phyloP scores from a whole-genome alignment of 2,329 filamentous ascomycete species.

The Verticillium nubilum region DNA sequence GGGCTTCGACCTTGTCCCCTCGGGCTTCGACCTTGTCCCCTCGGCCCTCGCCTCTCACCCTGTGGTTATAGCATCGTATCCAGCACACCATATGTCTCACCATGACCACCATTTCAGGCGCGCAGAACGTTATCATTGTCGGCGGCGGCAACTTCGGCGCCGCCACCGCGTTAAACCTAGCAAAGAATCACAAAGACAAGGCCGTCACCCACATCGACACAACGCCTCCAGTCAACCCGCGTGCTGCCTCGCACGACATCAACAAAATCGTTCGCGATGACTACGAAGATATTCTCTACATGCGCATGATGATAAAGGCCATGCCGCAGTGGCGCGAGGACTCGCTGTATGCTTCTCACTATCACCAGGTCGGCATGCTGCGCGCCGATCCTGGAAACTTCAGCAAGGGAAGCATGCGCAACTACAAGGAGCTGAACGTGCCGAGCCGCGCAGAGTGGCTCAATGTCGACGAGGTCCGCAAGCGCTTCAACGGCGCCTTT shows the following conservation, averaged over 20 bases:
- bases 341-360: slow-evolving; percentile 45
- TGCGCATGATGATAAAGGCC: slow-evolving; percentile 31
- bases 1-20: no score
- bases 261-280: slow-evolving; percentile 39
- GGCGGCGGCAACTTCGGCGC: slow-evolving; percentile 39
- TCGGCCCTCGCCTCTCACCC: no score
- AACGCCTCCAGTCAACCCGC: slow-evolving; percentile 27
- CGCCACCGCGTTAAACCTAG: slow-evolving; percentile 31
- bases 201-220: slow-evolving; percentile 31
- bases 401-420: slow-evolving; percentile 35
- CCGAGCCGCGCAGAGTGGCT: slow-evolving; percentile 34
- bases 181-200: slow-evolving; percentile 15
- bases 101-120: slow-evolving; percentile 9
- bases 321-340: slow-evolving; percentile 35
- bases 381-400: slow-evolving; percentile 34
- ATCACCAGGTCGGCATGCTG: slow-evolving; percentile 54
- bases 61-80: background rate
- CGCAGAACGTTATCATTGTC: slow-evolving; percentile 27
- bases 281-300: slow-evolving; percentile 33
- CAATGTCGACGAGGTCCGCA: slow-evolving; percentile 44
- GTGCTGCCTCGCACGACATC: slow-evolving; percentile 40
- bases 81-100: no score
- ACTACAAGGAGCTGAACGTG: slow-evolving; percentile 29
- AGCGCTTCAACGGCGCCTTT: slow-evolving; percentile 51
- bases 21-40: no score